A percentile compares a stretch with the other conserved stretches of the same genome.
phyloP scores from a whole-genome alignment of 164 flowering plant species.

The Macadamia integrifolia region DNA sequence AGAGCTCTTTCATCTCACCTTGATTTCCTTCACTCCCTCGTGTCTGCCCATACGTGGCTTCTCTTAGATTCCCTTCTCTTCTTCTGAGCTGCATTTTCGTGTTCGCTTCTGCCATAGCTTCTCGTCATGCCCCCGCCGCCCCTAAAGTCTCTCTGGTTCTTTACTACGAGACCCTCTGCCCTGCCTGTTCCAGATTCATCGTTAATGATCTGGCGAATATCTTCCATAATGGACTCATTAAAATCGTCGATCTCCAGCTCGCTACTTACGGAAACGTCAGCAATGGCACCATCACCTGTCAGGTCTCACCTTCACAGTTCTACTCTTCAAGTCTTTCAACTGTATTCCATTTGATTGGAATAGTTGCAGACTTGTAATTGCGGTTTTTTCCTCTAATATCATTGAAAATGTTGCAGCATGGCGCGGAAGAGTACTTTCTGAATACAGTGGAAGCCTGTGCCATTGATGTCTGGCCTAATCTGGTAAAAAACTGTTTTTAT shows the following conservation, averaged over 20 bases:
- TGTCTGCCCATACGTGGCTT: constrained; percentile 6
- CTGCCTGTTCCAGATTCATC: constrained; percentile 64
- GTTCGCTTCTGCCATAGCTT: neutral
- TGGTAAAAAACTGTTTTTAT: constrained; percentile 37
- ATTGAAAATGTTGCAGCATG: constrained; percentile 57
- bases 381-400: too few relatives aligned
- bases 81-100: constrained; percentile 1
- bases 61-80: constrained; percentile 1
- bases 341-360: too few relatives aligned
- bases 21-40: too few relatives aligned
- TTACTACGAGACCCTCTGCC: constrained; percentile 63
- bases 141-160: constrained; percentile 22
- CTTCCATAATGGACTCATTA: constrained; percentile 47
- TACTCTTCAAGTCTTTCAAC: neutral
- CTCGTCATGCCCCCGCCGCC: neutral
- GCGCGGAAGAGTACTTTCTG: constrained; percentile 24
- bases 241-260: constrained; percentile 58
- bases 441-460: too few relatives aligned
- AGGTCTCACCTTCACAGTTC: constrained; percentile 29
- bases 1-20: too few relatives aligned
- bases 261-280: constrained; percentile 80
- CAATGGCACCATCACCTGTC: constrained; percentile 43
- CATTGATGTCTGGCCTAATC: constrained; percentile 8
- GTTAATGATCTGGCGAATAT: constrained; percentile 44
- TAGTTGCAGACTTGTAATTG: too few relatives aligned